Evolutionary conservation across 345 rosid genomes (phyloP).

Genomic region (Eucalyptus cloeziana): DNA sequence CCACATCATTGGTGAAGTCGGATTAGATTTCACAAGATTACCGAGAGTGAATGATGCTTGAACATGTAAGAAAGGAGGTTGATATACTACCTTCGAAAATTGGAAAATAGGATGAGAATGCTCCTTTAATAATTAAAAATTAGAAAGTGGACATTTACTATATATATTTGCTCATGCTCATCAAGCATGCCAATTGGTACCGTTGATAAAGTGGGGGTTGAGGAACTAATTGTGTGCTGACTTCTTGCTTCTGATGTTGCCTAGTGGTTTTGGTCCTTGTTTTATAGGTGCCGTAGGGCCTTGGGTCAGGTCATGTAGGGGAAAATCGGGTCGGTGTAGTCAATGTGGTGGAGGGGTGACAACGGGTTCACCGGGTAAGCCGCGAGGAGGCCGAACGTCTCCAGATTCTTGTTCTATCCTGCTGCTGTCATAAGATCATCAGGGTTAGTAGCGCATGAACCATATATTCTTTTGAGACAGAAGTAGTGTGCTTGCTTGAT

Average conservation of each 20-base stretch:
- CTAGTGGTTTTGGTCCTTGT: background rate
- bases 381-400: constrained; percentile 30
- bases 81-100: background rate
- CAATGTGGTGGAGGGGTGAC: constrained; percentile 67
- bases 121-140: background rate
- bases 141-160: background rate
- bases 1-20: background rate
- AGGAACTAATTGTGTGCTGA: background rate
- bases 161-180: background rate
- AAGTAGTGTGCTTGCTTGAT: too few relatives aligned
- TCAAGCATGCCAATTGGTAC: background rate
- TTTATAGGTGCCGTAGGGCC: constrained; percentile 18
- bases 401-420: too few relatives aligned
- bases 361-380: constrained; percentile 59
- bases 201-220: background rate
- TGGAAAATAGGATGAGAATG: background rate
- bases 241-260: background rate
- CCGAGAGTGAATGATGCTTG: background rate
- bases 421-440: too few relatives aligned
- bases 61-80: background rate
- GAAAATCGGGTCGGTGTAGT: constrained; percentile 50
- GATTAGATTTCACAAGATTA: background rate
- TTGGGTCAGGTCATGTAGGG: constrained; percentile 43
- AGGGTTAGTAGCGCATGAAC: too few relatives aligned
- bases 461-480: too few relatives aligned